Evolutionary conservation across 1,139 yeast genomes (phyloP), one percentile per base, ranked within the genome.

Genomic region (Pichia terricola): DNA sequence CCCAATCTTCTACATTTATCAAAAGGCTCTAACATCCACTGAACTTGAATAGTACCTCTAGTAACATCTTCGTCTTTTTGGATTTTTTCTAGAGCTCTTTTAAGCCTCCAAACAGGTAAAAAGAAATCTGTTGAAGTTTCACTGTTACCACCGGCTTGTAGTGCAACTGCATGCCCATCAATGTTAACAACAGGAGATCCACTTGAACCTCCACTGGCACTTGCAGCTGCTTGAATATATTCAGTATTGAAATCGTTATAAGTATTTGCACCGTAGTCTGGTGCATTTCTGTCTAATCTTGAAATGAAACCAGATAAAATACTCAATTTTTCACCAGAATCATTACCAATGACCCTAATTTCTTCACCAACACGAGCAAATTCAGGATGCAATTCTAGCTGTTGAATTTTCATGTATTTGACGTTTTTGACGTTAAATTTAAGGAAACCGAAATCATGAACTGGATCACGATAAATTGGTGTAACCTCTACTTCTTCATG

Each of bases 171-270:
- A 56, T 77, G 68, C 1, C 96, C 96, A 55, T 85, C 83, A 43
- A 83, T 79, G 60, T 87, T 77, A 7, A 89, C 94, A 26, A 89
- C 97, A 0, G 97, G 96, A 2, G 96, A 87, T 4, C 97, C 97
- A 42, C 94, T 81, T 1, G 96, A 87, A 1, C 96, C 96, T 35
- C 96, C 96, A 9, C 95, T 82, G 0, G 96, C 95, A 53, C 89
- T 77, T 1, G 96, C 96, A 16, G 96, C 96, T 1, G 96, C 97
- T 64, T 89, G 96, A 48, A 88, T 87, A 64, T 89, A 89, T 62
- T 87, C 96, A 0, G 96, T 89, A 61, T 89, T 89, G 72, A 88
- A 89, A 67, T 89, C 97, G 59, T 85, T 87, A 61, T 88, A 89
- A n/a, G 94, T 80, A 55, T 84, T 68, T 25, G 79, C 79, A 38